Base-by-base conservation (phyloP, 441 rosid genomes). In the Euphorbia celastroides region DNA sequence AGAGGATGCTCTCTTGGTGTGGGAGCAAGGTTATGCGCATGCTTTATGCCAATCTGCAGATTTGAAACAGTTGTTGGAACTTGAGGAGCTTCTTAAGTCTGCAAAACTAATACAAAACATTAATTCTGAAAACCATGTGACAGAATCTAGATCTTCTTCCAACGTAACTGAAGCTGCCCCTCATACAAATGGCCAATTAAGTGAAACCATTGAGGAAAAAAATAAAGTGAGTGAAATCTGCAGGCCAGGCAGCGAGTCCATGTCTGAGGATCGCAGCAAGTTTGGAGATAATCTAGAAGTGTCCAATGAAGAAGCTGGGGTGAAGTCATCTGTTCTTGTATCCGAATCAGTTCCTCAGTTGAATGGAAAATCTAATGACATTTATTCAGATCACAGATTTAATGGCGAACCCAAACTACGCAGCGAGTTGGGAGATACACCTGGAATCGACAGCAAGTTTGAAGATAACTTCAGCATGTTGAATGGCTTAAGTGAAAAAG, bases 301-400 rank as follows among this genome's bases (percentile, higher is more conserved):
- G 31, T 57, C 28, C 44, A 75, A 72, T 69, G 77, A 72, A 34
- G 68, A 69, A 51, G 69, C 60, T 22, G 77, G 72, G 64, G 69
- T 41, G 46, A 25, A 62, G 63, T 68, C 79, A 20, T 67, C 69
- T 22, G 20, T 61, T 72, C 66, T 75, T 31, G 65, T 57, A 64
- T 69, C 77, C 74, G 79, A 79, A 66, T 68, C 78, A 59, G 78
- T 76, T 72, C 55, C 77, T 52, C 58, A 64, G 54, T 44, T 71
- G 63, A 83, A 78, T 77, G 87, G 79, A 13, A 81, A 81, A 59
- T 52, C 77, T 9, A 32, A 55, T 36, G 80, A 74, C 62, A 36
- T 63, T 42, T 54, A 52, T 72, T 55, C 61, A 62, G 62, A 68
- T 67, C 72, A 60, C 19, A 69, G 52, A 56, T 73, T 68, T 44